These are phyloP conservation scores for Candida buenavistaensis DNA, from an alignment of 1,139 yeast species.

Conservation along the genomic window DNA sequence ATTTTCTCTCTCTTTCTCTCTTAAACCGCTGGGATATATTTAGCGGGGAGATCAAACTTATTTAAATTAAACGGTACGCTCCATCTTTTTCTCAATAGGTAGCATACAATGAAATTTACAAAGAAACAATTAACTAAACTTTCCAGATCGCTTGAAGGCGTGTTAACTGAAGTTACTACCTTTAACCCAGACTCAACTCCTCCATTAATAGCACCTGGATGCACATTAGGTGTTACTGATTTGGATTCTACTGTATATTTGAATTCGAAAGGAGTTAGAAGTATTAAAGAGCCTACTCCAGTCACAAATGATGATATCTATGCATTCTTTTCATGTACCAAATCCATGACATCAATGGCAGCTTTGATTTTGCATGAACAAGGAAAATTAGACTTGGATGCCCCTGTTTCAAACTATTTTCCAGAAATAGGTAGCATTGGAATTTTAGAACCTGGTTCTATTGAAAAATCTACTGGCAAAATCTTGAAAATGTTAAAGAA, in stretches of 20 bases:
- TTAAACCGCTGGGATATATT: too few relatives aligned
- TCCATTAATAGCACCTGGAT: conserved; percentile 24
- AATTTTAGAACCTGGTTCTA: conserved; percentile 36
- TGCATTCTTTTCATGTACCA: conserved; percentile 49
- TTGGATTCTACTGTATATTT: conserved; percentile 23
- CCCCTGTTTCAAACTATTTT: conserved; percentile 35
- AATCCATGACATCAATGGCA: conserved; percentile 49
- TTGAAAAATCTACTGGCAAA: conserved; percentile 36
- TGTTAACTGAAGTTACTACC: conserved; percentile 17
- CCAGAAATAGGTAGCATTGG: conserved; percentile 45
- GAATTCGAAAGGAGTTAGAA: conserved; percentile 25
- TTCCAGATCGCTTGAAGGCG: conserved; percentile 14
- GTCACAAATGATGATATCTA: conserved; percentile 29
- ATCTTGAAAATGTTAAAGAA: conserved; percentile 27
- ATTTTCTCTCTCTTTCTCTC: conserved; percentile 4
- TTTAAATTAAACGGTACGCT: too few relatives aligned
- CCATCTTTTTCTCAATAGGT: too few relatives aligned
- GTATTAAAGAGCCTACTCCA: conserved; percentile 21
- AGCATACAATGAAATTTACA: conserved; percentile 12
- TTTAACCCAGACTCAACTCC: conserved; percentile 12
- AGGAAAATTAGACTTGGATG: conserved; percentile 44
- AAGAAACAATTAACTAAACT: conserved; percentile 7
- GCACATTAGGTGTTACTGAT: conserved; percentile 31
- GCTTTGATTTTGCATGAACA: conserved; percentile 46
- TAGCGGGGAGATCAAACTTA: too few relatives aligned